A percentile compares a stretch with the other conserved stretches of the same genome.
Conservation (phyloP, 2,329 filamentous ascomycete genomes). For the Didymella pomorum region DNA sequence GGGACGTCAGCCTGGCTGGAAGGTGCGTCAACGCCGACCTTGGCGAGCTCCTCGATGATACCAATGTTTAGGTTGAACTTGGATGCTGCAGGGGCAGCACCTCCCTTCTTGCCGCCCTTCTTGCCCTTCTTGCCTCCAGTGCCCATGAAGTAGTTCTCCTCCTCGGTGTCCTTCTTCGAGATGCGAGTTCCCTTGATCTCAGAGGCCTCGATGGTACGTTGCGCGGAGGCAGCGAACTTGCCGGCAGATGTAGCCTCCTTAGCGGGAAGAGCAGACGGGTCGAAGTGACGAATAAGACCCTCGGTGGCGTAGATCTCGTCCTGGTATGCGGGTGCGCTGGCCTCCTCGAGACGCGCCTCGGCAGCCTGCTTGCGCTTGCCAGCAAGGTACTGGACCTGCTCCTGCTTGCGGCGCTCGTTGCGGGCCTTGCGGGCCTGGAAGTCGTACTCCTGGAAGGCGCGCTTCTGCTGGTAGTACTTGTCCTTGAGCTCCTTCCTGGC, state of each 20-base stretch:
- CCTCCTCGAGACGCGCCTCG: slow-evolving; percentile 78
- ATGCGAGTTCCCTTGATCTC: slow-evolving; percentile 85
- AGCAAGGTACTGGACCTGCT: slow-evolving; percentile 76
- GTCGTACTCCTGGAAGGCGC: slow-evolving; percentile 84
- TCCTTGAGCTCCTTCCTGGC: slow-evolving; percentile 90
- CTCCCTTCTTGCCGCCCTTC: slow-evolving; percentile 87
- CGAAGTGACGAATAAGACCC: slow-evolving; percentile 88
- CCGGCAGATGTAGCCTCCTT: slow-evolving; percentile 71
- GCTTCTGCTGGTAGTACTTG: slow-evolving; percentile 80
- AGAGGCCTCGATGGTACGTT: slow-evolving; percentile 84
- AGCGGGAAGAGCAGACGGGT: slow-evolving; percentile 70
- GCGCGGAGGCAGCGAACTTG: slow-evolving; percentile 75
- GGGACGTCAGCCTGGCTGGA: slow-evolving; percentile 86
- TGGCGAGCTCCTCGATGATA: slow-evolving; percentile 87
- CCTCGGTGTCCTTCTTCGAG: slow-evolving; percentile 83
- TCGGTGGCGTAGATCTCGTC: slow-evolving; percentile 92
- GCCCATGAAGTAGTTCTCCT: slow-evolving; percentile 82
- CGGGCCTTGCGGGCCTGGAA: slow-evolving; percentile 79
- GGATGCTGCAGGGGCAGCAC: slow-evolving; percentile 57
- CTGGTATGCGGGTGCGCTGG: slow-evolving; percentile 84
- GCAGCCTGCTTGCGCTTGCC: slow-evolving; percentile 79
- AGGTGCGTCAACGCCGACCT: slow-evolving; percentile 85
- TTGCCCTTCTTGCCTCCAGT: slow-evolving; percentile 83
- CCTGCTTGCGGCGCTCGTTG: slow-evolving; percentile 79
- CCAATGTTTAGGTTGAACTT: slow-evolving; percentile 90